Evolutionary conservation across 2,329 filamentous ascomycete species (phyloP), one percentile per base, ranked within the genome.

Genomic region (Pseudogymnoascus sp.): DNA sequence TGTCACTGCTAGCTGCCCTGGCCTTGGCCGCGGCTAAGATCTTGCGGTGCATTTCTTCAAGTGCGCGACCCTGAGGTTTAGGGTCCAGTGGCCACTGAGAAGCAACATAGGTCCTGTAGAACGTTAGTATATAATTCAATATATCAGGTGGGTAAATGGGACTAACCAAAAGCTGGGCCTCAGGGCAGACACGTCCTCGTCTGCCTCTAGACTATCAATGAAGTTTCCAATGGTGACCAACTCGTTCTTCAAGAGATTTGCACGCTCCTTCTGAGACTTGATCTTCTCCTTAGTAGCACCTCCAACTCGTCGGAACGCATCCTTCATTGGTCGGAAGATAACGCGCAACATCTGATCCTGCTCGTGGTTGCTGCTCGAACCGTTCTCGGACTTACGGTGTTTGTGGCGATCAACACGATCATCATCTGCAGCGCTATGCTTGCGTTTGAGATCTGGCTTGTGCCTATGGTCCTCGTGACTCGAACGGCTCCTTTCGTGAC

Each of bases 211-310:
- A 39, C 74, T 75, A 58, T 82, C 79, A 64, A 87, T 81, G 67
- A 85, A 86, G 61, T 82, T 80, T 60, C 85, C 85, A 71, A 88
- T 84, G 4, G 78, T 78, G 41, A 85, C 76, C 37, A 88, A 74
- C 68, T 86, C 82, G 29, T 77, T 75, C 67, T 85, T 85, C 69
- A 87, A 81, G 44, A 85, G 79, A 68, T 77, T 80, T 21, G 86
- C 81, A 47, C 86, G 79, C 60, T 83, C 79, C 66, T 86, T 84
- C 67, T 83, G 82, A 29, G 81, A 83, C 61, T 83, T 84, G 64
- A 86, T 82, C 58, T 81, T 81, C 66, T 84, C 84, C 66, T 82
- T 83, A 2, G 83, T 87, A 3, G 84, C 85, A 59, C 79, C 81
- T 60, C 82, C 76, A 60, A 88, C 82, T 29, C 76, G 78, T 65